Evolutionary conservation across 805 yeast genomes (phyloP).

Genomic region (Candida methanosorbosa): DNA sequence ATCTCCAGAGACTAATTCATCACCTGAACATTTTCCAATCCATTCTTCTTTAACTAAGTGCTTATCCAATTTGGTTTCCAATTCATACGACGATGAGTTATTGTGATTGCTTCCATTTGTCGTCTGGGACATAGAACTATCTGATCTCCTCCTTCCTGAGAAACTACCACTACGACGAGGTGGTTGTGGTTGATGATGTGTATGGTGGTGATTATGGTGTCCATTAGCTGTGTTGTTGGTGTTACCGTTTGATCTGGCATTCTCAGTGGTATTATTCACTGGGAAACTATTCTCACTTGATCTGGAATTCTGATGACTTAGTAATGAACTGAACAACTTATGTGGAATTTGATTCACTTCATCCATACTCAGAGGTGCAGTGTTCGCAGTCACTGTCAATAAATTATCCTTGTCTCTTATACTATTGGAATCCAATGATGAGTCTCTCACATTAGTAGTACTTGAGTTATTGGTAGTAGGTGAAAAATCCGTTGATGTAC

Average conservation of each 20-base stretch:
- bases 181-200: no score
- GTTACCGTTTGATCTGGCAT: no score
- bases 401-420: background rate
- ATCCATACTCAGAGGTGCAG: conserved; percentile 16
- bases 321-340: conserved; percentile 13
- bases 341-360: conserved; percentile 23
- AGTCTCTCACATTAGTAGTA: no score
- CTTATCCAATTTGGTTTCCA: conserved; percentile 51
- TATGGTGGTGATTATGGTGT: no score
- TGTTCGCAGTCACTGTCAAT: background rate
- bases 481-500: no score
- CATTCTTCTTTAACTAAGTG: conserved; percentile 43
- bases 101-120: conserved; percentile 17
- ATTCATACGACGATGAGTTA: background rate
- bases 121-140: conserved; percentile 24
- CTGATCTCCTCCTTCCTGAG: conserved; percentile 7
- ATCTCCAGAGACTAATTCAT: conserved; percentile 54
- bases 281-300: background rate
- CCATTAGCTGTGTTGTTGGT: no score
- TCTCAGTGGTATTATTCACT: background rate
- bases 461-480: no score
- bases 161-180: conserved; percentile 4
- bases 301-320: conserved; percentile 3
- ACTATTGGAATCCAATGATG: background rate
- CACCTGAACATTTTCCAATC: conserved; percentile 50